These are phyloP conservation scores for Fusarium lyarnte DNA, from an alignment of 2,329 filamentous ascomycete genomes.

Conservation along the genomic window DNA sequence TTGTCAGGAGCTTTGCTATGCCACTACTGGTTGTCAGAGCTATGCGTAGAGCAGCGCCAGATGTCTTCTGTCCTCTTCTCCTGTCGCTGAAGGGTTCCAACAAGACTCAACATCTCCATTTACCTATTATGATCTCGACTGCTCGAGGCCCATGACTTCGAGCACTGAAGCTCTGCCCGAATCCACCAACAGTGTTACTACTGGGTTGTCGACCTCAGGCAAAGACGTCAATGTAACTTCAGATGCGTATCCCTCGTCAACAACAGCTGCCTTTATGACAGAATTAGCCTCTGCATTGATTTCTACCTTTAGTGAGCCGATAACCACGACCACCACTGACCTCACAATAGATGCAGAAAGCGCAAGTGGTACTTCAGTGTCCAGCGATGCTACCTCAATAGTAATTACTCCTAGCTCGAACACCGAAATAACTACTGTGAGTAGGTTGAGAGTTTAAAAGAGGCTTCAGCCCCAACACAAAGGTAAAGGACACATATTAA, in stretches of 20 bases:
- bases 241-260: neutral
- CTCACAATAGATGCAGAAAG: neutral
- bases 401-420: neutral
- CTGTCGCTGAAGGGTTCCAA: neutral
- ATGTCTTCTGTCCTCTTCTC: neutral
- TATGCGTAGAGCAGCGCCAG: neutral
- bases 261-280: neutral
- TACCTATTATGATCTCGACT: neutral
- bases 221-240: neutral
- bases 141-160: rapidly evolving
- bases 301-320: neutral
- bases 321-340: neutral
- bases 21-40: neutral
- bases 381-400: neutral
- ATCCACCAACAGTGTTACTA: neutral
- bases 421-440: neutral
- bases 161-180: neutral
- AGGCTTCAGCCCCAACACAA: no score
- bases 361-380: neutral
- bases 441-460: no score
- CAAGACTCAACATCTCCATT: neutral
- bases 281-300: neutral
- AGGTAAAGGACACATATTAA: no score
- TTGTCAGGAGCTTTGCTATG: neutral
- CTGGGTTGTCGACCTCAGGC: neutral